Percentiles rank a stretch among this genome's conserved stretches.
phyloP scores from a whole-genome alignment of 768 basidiomycete species.

The Phaffia australis region DNA sequence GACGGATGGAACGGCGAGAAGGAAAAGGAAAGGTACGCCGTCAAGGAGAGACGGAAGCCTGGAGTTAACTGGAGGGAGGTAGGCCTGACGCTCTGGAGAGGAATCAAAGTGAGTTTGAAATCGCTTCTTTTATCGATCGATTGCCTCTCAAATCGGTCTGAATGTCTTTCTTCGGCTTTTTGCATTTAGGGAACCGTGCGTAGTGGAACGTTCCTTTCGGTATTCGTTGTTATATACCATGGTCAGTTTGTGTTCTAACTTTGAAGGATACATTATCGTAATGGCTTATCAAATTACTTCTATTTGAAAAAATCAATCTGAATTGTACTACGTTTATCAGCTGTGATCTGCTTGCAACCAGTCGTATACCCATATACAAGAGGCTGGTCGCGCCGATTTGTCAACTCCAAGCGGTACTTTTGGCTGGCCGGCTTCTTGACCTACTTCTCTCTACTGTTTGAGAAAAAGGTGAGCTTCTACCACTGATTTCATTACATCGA shows the following conservation, averaged over 20 bases:
- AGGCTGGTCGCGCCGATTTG: background rate
- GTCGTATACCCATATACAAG: slow-evolving; percentile 1
- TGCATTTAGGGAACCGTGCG: background rate
- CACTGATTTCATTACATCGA: background rate
- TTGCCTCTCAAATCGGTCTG: too few relatives aligned
- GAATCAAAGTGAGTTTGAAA: background rate
- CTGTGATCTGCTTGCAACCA: slow-evolving; percentile 14
- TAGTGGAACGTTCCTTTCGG: slow-evolving; percentile 8
- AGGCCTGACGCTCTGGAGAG: slow-evolving; percentile 4
- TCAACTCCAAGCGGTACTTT: slow-evolving; percentile 11
- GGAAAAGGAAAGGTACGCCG: background rate
- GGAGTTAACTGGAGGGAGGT: slow-evolving; percentile 15
- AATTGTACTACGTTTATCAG: background rate
- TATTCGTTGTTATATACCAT: slow-evolving; percentile 10
- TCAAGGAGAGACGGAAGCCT: background rate
- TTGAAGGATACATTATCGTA: background rate
- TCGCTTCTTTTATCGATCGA: too few relatives aligned
- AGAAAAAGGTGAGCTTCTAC: slow-evolving; percentile 12
- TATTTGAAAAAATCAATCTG: background rate
- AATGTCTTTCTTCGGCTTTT: too few relatives aligned
- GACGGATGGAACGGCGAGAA: background rate
- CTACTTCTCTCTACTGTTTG: slow-evolving; percentile 9
- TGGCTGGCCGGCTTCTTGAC: slow-evolving; percentile 22
- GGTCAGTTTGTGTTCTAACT: background rate
- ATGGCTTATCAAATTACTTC: background rate